Conservation (phyloP, 2,329 filamentous ascomycete genomes). For the Microdochium trichocladiopsis region DNA sequence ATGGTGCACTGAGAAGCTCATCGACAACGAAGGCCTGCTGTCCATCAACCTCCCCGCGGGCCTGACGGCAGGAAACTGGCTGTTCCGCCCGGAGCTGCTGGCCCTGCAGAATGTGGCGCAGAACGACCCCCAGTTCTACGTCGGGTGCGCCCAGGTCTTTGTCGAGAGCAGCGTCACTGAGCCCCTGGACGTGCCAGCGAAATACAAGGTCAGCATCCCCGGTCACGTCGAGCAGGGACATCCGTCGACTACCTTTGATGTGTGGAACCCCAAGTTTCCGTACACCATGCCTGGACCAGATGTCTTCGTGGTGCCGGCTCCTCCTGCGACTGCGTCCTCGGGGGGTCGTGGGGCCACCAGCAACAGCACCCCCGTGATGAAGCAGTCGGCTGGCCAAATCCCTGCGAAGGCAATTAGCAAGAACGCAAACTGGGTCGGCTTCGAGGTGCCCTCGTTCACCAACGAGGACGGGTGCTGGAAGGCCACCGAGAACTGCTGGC, state of each 20-base stretch:
- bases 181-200: constrained; percentile 36
- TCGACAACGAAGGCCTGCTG: constrained; percentile 55
- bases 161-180: constrained; percentile 40
- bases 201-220: constrained; percentile 54
- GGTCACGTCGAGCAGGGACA: constrained; percentile 52
- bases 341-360: background rate
- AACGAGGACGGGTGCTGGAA: constrained; percentile 54
- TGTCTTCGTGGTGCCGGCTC: constrained; percentile 35
- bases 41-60: constrained; percentile 54
- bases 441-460: constrained; percentile 50
- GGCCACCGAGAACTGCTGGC: constrained; percentile 47
- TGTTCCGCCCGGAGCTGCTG: constrained; percentile 64
- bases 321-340: constrained; percentile 3
- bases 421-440: constrained; percentile 68
- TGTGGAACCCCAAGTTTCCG: constrained; percentile 49
- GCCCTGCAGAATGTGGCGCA: constrained; percentile 57
- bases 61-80: constrained; percentile 60
- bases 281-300: constrained; percentile 54
- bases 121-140: constrained; percentile 64
- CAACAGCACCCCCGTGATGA: constrained; percentile 3
- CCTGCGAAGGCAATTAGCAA: constrained; percentile 52
- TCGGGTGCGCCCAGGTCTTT: constrained; percentile 65
- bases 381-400: constrained; percentile 40
- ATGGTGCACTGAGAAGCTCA: constrained; percentile 68
- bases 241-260: constrained; percentile 54